Evolutionary conservation across 2,329 filamentous ascomycete species (phyloP).

Genomic region (Didymella keratinophila): DNA sequence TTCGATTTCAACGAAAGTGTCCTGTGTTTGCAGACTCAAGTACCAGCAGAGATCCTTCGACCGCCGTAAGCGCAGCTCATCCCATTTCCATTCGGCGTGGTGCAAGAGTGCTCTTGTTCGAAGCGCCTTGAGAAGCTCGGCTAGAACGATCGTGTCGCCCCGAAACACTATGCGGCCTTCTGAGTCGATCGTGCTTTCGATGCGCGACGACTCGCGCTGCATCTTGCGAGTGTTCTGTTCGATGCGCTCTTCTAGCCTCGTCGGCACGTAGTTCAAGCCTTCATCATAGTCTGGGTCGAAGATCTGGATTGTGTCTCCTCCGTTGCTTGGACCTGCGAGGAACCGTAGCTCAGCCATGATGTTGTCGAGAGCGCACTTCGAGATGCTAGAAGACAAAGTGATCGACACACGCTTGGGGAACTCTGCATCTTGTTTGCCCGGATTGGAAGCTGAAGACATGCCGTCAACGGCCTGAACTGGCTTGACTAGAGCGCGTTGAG

Average conservation of each 20-base stretch:
- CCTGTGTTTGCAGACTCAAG: neutral
- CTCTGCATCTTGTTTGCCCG: too few relatives aligned
- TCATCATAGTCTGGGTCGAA: constrained; percentile 2
- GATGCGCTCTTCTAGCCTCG: neutral
- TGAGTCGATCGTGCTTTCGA: neutral
- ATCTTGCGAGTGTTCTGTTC: neutral
- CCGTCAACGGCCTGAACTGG: neutral
- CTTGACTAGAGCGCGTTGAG: accelerated
- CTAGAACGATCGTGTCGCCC: neutral
- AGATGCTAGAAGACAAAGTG: neutral
- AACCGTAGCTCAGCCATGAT: constrained; percentile 1
- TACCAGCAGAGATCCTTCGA: neutral
- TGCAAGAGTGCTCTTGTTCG: neutral
- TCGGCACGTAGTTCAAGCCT: neutral
- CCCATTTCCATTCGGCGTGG: constrained; percentile 7
- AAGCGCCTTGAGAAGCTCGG: neutral
- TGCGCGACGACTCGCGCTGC: neutral
- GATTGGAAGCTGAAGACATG: neutral
- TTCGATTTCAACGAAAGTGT: neutral
- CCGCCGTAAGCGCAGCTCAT: neutral
- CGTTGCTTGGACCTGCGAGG: neutral
- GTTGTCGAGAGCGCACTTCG: neutral
- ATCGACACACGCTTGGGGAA: neutral
- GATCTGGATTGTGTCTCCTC: neutral
- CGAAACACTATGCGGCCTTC: neutral